Evolutionary conservation across 2,329 filamentous ascomycete species (phyloP).

Genomic region (Paracoccidioides brasiliensis): DNA sequence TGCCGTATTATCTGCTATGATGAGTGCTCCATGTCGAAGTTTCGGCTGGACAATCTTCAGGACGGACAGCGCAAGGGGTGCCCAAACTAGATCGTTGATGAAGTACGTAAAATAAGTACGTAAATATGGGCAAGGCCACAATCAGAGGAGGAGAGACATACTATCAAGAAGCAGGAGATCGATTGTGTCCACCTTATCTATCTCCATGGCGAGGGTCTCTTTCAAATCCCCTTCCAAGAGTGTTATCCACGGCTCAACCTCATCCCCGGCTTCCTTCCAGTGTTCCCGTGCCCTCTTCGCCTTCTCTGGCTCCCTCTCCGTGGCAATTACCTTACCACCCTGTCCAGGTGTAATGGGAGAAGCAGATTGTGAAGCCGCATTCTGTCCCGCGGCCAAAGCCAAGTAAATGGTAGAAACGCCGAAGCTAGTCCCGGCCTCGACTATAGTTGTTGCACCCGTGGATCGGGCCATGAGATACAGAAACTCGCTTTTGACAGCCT

Average conservation of each 20-base stretch:
- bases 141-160: conserved; percentile 27
- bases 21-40: conserved; percentile 35
- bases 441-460: conserved; percentile 38
- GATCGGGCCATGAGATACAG: conserved; percentile 42
- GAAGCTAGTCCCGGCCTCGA: conserved; percentile 50
- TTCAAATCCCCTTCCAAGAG: conserved; percentile 45
- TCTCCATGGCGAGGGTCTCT: conserved; percentile 40
- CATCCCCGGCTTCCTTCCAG: conserved; percentile 40
- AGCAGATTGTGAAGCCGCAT: conserved; percentile 18
- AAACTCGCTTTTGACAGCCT: conserved; percentile 45
- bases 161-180: conserved; percentile 49
- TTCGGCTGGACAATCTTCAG: conserved; percentile 36
- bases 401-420: conserved; percentile 52
- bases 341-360: conserved; percentile 11
- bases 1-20: conserved; percentile 40
- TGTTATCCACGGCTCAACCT: conserved; percentile 40
- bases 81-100: conserved; percentile 37
- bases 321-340: conserved; percentile 42
- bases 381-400: conserved; percentile 43
- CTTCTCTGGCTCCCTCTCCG: conserved; percentile 46
- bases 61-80: conserved; percentile 40
- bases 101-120: background rate
- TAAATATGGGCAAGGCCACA: background rate
- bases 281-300: conserved; percentile 39
- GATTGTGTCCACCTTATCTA: conserved; percentile 30